Base-by-base conservation (phyloP, 2,329 filamentous ascomycete species). In the Dactylellina parvicollis region DNA sequence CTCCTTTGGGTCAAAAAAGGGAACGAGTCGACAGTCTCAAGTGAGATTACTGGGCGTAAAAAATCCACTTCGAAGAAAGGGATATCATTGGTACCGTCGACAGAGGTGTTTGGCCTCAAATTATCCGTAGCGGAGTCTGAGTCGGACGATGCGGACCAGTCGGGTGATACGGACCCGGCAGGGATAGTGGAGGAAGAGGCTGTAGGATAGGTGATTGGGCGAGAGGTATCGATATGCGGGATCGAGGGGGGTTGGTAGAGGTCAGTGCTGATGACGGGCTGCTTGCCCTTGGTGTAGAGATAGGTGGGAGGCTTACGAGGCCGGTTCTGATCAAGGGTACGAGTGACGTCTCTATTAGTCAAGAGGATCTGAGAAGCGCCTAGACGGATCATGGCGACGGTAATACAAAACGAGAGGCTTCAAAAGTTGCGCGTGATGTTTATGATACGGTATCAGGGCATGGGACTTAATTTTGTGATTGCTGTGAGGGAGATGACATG, bases 201-300 rank as follows among this genome's bases (percentile, higher is more conserved):
- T 8, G 22, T 18, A 5, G 34, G 9, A 16, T 30, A 26, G 4
- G 49, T 18, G 26, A 44, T 49, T 10, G 57, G 46, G 42, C 34
- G 38, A 12, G 56, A 46, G n/a, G 46, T 47, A 32, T 52, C 34
- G 30, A 44, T 24, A n/a, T 49, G 52, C n/a, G 47, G 52, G 24
- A 59, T 40, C 1, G 44, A 30, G 5, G 56, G 16, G n/a, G 47
- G 20, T 9, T 30, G 14, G 44, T 44, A 40, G 20, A 36, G 9
- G 36, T 57, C 18, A 26, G 55, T 16, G 36, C 36, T 69, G 28
- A 54, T 28, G 30, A 59, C 1, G 9, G 67, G 67, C 8, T 60
- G 42, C 44, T 59, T 72, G 67, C 67, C 67, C 44, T 65, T 72
- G 42, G 67, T 72, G 46, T 65, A 60, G 20, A 72, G 59, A 42